Evolutionary conservation across 2,329 filamentous ascomycete species (phyloP).

Genomic region (Colletotrichum acutatum): DNA sequence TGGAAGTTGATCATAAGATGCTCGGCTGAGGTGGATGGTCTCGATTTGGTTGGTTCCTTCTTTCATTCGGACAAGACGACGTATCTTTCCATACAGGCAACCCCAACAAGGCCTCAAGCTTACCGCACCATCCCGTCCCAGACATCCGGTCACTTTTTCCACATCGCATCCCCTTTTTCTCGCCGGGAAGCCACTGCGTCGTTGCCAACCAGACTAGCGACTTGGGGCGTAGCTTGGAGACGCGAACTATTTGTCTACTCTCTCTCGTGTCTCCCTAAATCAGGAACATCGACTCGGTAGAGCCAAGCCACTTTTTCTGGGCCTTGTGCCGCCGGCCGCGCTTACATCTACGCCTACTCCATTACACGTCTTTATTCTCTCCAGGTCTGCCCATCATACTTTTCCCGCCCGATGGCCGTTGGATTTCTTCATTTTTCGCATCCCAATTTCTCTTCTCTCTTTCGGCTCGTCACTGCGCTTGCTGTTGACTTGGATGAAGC

Average conservation of each 20-base stretch:
- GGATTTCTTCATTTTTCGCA: not conserved
- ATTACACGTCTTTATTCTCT: not conserved
- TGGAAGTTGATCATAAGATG: not conserved
- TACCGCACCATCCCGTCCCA: not conserved
- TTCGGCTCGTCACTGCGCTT: not conserved
- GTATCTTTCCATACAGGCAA: slow-evolving; percentile 1
- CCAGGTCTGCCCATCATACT: not conserved
- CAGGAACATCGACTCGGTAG: slow-evolving; percentile 17
- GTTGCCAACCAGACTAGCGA: slow-evolving; percentile 11
- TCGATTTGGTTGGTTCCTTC: slow-evolving; percentile 3
- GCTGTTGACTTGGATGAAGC: not conserved
- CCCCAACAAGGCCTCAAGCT: not conserved
- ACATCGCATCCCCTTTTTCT: not conserved
- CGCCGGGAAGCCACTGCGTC: slow-evolving; percentile 5
- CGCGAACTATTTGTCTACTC: slow-evolving; percentile 19
- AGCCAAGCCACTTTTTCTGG: slow-evolving; percentile 24
- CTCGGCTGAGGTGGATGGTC: not conserved
- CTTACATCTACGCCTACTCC: slow-evolving; percentile 8
- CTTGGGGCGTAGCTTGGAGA: slow-evolving; percentile 27
- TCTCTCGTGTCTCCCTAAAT: slow-evolving; percentile 16
- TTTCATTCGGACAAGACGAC: slow-evolving; percentile 8
- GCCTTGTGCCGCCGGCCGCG: slow-evolving; percentile 11
- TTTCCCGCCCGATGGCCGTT: slow-evolving; percentile 6
- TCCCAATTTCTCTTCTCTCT: not conserved
- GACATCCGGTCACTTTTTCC: not conserved